phyloP scores from a whole-genome alignment of 2,329 filamentous ascomycete species.

The Fusarium abutilonis region DNA sequence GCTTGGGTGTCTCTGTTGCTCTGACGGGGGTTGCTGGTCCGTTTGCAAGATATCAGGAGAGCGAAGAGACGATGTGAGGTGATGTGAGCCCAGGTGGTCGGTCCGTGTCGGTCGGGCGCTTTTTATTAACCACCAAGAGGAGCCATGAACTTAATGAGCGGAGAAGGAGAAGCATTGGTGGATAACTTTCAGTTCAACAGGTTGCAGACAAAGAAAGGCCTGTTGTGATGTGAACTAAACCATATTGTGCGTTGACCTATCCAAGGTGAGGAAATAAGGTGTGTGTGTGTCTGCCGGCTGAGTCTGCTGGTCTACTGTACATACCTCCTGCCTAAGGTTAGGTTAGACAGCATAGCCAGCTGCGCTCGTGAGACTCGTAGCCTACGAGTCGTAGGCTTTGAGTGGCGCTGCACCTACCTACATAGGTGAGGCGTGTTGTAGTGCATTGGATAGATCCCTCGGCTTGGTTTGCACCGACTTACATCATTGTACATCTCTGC shows the following conservation, averaged over 20 bases:
- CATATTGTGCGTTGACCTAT: slow-evolving; percentile 12
- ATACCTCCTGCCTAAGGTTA: slow-evolving; percentile 2
- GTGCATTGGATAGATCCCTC: slow-evolving; percentile 31
- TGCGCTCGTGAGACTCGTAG: slow-evolving; percentile 35
- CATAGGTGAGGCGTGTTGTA: background rate
- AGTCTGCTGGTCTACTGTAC: background rate
- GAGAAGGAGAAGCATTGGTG: slow-evolving; percentile 15
- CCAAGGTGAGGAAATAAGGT: slow-evolving; percentile 19
- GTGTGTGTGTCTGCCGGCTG: slow-evolving; percentile 35
- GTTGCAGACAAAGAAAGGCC: slow-evolving; percentile 14
- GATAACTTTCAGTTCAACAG: slow-evolving; percentile 4
- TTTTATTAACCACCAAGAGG: slow-evolving; percentile 34
- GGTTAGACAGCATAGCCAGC: slow-evolving; percentile 10
- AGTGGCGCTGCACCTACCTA: slow-evolving; percentile 25
- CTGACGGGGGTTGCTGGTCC: slow-evolving; percentile 37
- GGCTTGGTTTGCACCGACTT: slow-evolving; percentile 38
- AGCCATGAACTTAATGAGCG: slow-evolving; percentile 14
- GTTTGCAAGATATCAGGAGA: slow-evolving; percentile 44
- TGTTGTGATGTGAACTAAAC: slow-evolving; percentile 6
- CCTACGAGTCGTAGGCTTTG: too few species aligned
- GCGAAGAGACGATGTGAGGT: slow-evolving; percentile 43
- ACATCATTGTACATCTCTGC: slow-evolving; percentile 43
- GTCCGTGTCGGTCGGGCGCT: slow-evolving; percentile 36
- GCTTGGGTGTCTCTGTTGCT: slow-evolving; percentile 40
- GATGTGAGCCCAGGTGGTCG: slow-evolving; percentile 41